These are phyloP conservation scores for Talaromyces sp. DNA, from an alignment of 2,329 filamentous ascomycete genomes.

Conservation along the genomic window DNA sequence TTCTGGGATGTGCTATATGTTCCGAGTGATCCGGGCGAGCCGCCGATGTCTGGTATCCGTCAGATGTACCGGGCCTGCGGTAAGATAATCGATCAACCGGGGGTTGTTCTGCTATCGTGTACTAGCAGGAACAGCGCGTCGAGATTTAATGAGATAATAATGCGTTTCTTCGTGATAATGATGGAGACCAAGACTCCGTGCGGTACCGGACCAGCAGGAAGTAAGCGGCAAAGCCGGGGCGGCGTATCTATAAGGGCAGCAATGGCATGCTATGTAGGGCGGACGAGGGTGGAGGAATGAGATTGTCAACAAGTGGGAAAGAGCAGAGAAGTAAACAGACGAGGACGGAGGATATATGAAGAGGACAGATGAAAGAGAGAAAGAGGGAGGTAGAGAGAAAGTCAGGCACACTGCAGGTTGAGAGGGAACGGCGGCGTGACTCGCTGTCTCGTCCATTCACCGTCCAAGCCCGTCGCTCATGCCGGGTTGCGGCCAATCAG, in stretches of 20 bases:
- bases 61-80: conserved; percentile 4
- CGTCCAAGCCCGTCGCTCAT: background rate
- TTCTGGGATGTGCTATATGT: background rate
- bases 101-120: background rate
- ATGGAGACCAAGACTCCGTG: conserved; percentile 16
- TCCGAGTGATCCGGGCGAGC: background rate
- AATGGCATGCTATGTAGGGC: background rate
- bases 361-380: background rate
- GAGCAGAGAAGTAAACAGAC: background rate
- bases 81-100: background rate
- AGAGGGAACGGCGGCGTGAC: conserved; percentile 8
- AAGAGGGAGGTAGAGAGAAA: conserved; percentile 10
- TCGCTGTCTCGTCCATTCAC: conserved; percentile 15
- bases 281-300: background rate
- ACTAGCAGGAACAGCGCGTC: background rate
- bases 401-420: conserved; percentile 17
- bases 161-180: conserved; percentile 13
- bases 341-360: background rate
- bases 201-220: conserved; percentile 26
- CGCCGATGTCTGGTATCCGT: background rate
- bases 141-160: conserved; percentile 1
- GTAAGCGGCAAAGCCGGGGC: conserved; percentile 23
- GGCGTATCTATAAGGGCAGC: background rate
- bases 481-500: background rate
- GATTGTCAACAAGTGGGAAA: background rate